phyloP scores from a whole-genome alignment of 768 basidiomycete species.

The Suillus paluster region DNA sequence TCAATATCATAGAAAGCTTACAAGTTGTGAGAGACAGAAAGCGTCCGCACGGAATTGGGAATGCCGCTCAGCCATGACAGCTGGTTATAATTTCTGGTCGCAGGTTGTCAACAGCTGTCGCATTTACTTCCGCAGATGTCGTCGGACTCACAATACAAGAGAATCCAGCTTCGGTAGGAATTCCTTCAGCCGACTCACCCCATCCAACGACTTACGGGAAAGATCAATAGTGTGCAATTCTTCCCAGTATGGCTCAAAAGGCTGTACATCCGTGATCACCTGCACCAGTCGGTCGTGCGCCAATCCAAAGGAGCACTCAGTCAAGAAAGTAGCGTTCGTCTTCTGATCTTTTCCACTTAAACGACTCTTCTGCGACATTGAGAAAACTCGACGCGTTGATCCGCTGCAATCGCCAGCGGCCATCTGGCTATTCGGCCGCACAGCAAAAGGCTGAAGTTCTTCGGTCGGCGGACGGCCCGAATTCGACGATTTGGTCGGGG shows the following conservation, averaged over 20 bases:
- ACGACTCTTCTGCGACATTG: constrained; percentile 47
- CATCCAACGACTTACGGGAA: constrained; percentile 59
- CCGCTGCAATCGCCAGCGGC: constrained; percentile 23
- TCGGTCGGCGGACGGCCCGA: constrained; percentile 48
- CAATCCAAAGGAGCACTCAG: constrained; percentile 95
- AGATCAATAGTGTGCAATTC: constrained; percentile 75
- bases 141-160: constrained; percentile 68
- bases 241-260: constrained; percentile 96
- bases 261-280: constrained; percentile 92
- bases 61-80: constrained; percentile 83
- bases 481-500: constrained; percentile 59
- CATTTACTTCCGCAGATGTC: constrained; percentile 10
- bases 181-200: constrained; percentile 79
- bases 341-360: constrained; percentile 35
- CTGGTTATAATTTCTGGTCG: constrained; percentile 68
- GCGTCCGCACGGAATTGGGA: constrained; percentile 69
- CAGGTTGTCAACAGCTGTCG: constrained; percentile 21
- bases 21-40: constrained; percentile 80
- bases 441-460: constrained; percentile 50
- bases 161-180: constrained; percentile 83
- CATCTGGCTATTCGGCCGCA: constrained; percentile 41
- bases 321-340: constrained; percentile 74
- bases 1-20: constrained; percentile 34
- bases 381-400: constrained; percentile 46
- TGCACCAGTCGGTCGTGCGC: constrained; percentile 91